Evolutionary conservation across 2,329 filamentous ascomycete genomes (phyloP).

Genomic region (Trichophyton rubrum): DNA sequence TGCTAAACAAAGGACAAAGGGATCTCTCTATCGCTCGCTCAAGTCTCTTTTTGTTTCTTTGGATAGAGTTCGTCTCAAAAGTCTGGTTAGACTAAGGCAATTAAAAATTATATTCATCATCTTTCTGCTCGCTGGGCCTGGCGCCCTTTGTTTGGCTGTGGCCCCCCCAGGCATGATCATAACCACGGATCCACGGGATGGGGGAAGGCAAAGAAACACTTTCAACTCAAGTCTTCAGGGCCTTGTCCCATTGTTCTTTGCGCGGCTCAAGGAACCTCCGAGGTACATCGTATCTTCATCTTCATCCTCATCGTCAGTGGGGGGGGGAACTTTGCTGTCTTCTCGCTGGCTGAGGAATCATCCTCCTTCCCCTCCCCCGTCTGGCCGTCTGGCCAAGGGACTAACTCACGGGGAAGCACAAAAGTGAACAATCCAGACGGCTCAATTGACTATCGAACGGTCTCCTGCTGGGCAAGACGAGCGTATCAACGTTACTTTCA

Average conservation of each 20-base stretch:
- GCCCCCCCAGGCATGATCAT: too few relatives aligned
- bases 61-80: neutral
- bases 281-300: neutral
- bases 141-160: neutral
- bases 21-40: too few relatives aligned
- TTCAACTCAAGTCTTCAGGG: neutral
- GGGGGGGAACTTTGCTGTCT: too few relatives aligned
- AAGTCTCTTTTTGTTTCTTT: neutral
- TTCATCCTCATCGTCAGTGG: neutral
- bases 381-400: neutral
- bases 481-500: neutral
- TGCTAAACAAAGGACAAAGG: constrained; percentile 1
- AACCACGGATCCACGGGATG: too few relatives aligned
- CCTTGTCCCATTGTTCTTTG: neutral
- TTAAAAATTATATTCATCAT: too few relatives aligned
- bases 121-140: too few relatives aligned
- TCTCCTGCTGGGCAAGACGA: neutral
- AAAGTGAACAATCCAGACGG: neutral
- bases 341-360: neutral
- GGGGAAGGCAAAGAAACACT: neutral
- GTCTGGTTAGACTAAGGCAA: neutral
- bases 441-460: neutral
- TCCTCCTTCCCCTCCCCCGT: too few relatives aligned
- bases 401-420: neutral
- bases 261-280: neutral